Conservation (phyloP, 371 early-diverging fungal genomes). For the Mortierella sp. region DNA sequence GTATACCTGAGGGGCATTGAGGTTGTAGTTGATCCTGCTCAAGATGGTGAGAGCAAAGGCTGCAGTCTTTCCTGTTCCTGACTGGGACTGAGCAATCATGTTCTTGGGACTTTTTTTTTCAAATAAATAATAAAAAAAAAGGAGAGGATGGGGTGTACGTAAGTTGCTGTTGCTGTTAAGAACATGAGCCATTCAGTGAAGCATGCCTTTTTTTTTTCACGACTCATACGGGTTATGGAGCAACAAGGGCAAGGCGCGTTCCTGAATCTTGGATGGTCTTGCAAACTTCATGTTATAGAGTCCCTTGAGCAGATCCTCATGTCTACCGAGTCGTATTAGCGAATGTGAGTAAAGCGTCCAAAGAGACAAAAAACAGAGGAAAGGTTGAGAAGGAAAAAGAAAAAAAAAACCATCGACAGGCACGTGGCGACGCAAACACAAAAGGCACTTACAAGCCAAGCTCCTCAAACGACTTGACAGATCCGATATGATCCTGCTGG, state of each 20-base stretch:
- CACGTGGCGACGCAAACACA: not conserved
- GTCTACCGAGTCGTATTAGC: slow-evolving; percentile 39
- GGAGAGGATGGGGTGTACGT: too few relatives aligned
- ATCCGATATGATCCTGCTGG: slow-evolving; percentile 77
- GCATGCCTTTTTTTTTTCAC: slow-evolving; percentile 54
- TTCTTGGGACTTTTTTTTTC: slow-evolving; percentile 72
- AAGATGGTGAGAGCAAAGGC: slow-evolving; percentile 95
- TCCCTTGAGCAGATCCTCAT: slow-evolving; percentile 87
- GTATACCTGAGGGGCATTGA: slow-evolving; percentile 61
- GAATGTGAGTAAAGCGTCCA: not conserved
- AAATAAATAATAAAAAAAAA: slow-evolving; percentile 15
- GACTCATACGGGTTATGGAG: slow-evolving; percentile 73
- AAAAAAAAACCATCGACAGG: not conserved
- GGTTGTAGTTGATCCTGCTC: slow-evolving; percentile 68
- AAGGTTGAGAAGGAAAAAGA: not conserved
- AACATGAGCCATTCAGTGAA: slow-evolving; percentile 28
- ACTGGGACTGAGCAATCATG: slow-evolving; percentile 91
- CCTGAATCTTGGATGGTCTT: slow-evolving; percentile 96
- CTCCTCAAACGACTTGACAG: slow-evolving; percentile 82
- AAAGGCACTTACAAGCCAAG: slow-evolving; percentile 67
- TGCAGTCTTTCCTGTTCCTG: slow-evolving; percentile 97
- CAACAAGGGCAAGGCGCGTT: slow-evolving; percentile 92
- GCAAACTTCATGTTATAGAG: slow-evolving; percentile 93
- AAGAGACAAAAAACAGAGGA: not conserved
- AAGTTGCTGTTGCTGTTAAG: slow-evolving; percentile 24